Percentiles rank a stretch among this genome's conserved stretches.
These are phyloP conservation scores for Neonectria hederae DNA, from an alignment of 2,329 filamentous ascomycete species.

Conservation along the genomic window DNA sequence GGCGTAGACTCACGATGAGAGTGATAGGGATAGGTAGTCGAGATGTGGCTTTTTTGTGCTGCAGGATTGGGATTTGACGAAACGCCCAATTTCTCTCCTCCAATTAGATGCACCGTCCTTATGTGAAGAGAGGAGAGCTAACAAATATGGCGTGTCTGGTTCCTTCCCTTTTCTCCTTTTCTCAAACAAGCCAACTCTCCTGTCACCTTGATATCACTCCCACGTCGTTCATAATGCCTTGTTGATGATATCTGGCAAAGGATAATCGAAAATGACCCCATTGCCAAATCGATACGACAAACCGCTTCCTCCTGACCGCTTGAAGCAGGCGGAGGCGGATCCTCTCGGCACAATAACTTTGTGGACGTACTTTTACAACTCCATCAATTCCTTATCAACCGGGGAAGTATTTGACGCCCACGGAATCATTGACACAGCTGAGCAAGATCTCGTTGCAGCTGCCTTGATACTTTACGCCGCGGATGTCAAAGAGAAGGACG, in stretches of 20 bases:
- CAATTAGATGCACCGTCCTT: not conserved
- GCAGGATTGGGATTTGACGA: not conserved
- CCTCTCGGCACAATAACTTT: constrained; percentile 19
- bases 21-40: no score
- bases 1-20: no score
- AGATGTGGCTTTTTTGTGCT: not conserved
- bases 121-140: not conserved
- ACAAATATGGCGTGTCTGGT: not conserved
- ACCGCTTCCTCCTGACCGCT: not conserved
- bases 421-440: not conserved
- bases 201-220: no score
- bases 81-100: not conserved
- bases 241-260: not conserved
- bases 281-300: constrained; percentile 7
- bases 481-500: not conserved
- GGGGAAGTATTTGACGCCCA: not conserved
- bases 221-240: not conserved
- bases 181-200: no score
- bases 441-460: constrained; percentile 18
- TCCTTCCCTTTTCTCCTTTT: no score
- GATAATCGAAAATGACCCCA: not conserved
- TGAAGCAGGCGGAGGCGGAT: constrained; percentile 6
- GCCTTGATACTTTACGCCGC: not conserved
- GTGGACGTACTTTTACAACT: constrained; percentile 26
- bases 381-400: not conserved